Percentiles rank a stretch among this genome's conserved stretches.
phyloP scores from a whole-genome alignment of 495 filamentous ascomycete genomes.

The Penicillium turbatum region DNA sequence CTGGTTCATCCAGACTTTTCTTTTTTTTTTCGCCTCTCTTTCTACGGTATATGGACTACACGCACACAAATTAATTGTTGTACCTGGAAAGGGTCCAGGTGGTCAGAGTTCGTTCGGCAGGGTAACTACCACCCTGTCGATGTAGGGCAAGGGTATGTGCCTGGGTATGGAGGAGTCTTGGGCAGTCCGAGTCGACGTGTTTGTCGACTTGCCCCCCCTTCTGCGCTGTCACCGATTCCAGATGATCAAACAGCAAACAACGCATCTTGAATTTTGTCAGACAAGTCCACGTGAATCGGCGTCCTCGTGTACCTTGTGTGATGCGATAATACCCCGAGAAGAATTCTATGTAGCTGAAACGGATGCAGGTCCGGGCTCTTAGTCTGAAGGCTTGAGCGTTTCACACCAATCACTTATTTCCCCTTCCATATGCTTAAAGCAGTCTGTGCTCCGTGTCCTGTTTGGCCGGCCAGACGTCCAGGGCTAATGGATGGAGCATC shows the following conservation, averaged over 20 bases:
- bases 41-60: background rate
- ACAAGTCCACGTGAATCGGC: background rate
- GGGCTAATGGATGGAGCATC: background rate
- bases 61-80: background rate
- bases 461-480: constrained; percentile 13
- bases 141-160: background rate
- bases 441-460: constrained; percentile 17
- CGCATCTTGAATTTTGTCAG: background rate
- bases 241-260: background rate
- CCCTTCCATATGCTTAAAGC: constrained; percentile 7
- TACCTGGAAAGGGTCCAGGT: background rate
- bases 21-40: constrained; percentile 4
- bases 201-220: constrained; percentile 3
- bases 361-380: constrained; percentile 10
- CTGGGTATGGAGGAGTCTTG: constrained; percentile 16
- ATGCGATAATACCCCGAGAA: constrained; percentile 5
- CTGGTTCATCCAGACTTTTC: constrained; percentile 10
- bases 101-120: background rate
- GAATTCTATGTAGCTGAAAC: constrained; percentile 17
- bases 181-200: background rate
- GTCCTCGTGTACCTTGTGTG: background rate
- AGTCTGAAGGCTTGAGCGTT: constrained; percentile 17
- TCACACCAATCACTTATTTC: constrained; percentile 15
- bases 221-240: background rate
- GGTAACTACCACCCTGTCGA: background rate